Evolutionary conservation across 2,329 filamentous ascomycete genomes (phyloP).

Genomic region (Zymoseptoria ardabiliae): DNA sequence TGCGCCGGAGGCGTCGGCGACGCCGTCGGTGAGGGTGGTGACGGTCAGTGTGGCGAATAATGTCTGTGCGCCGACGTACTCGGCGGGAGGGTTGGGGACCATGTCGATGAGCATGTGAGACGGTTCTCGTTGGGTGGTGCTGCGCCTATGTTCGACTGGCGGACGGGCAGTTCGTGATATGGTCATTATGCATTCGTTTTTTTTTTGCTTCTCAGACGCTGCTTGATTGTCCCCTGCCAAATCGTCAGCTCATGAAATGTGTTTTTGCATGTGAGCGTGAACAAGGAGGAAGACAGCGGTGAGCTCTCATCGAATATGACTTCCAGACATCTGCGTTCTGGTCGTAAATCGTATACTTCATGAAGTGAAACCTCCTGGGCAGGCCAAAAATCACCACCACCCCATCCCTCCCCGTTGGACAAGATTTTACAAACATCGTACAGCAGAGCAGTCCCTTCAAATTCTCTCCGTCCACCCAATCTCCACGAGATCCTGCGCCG

Average conservation of each 20-base stretch:
- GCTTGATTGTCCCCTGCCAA: no score
- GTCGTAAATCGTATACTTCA: no score
- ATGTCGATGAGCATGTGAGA: not conserved
- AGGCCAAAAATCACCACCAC: not conserved
- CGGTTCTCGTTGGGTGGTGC: not conserved
- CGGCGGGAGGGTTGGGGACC: not conserved
- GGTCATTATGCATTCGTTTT: no score
- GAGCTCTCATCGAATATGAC: no score
- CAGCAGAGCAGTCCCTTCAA: not conserved
- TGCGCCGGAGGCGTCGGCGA: not conserved
- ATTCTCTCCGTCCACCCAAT: slow-evolving; percentile 53
- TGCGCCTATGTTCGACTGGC: no score
- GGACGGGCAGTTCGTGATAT: no score
- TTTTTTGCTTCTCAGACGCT: no score
- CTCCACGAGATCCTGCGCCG: slow-evolving; percentile 56
- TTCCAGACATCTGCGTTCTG: no score
- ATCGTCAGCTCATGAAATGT: no score
- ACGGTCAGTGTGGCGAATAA: not conserved
- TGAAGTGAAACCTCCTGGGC: not conserved
- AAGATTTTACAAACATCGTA: not conserved
- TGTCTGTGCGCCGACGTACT: not conserved
- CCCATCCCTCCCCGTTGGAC: not conserved
- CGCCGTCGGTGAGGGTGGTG: not conserved
- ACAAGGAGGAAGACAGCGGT: no score
- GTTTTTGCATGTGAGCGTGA: no score